Percentiles rank a stretch among this genome's conserved stretches.
Evolutionary conservation across 768 basidiomycete species (phyloP).

Genomic region (Mycena metata): DNA sequence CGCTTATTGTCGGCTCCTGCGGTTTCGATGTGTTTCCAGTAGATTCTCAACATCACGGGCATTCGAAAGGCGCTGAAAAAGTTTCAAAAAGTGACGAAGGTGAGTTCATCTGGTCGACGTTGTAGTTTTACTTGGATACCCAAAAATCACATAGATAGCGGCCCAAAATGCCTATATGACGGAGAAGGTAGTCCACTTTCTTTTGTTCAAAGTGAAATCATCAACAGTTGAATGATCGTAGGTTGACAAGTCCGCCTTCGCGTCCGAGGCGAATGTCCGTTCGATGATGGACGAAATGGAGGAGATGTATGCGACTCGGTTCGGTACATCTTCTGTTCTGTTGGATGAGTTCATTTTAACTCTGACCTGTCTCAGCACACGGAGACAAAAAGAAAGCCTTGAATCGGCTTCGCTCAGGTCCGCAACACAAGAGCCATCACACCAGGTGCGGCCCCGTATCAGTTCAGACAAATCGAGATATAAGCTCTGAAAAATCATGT

Average conservation of each 20-base stretch:
- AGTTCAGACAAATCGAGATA: too few species aligned
- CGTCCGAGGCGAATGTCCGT: conserved; percentile 70
- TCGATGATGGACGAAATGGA: conserved; percentile 84
- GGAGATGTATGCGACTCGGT: conserved; percentile 78
- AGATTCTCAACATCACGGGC: conserved; percentile 91
- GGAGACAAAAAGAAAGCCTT: conserved; percentile 88
- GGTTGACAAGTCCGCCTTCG: conserved; percentile 79
- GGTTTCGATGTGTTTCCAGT: not conserved
- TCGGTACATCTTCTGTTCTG: conserved; percentile 65
- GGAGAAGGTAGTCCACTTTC: conserved; percentile 65
- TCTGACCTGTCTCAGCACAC: conserved; percentile 48
- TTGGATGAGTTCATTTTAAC: not conserved
- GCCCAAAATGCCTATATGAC: conserved; percentile 84
- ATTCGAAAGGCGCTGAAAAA: conserved; percentile 91
- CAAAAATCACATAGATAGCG: conserved; percentile 62
- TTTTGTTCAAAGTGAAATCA: not conserved
- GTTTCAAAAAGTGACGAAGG: conserved; percentile 84
- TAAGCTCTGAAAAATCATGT: too few species aligned
- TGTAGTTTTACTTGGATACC: not conserved
- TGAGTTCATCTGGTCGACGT: conserved; percentile 42
- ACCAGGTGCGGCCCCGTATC: conserved; percentile 47
- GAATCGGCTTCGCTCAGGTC: conserved; percentile 69
- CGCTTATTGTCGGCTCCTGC: not conserved
- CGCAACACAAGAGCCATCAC: conserved; percentile 70
- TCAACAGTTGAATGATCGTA: conserved; percentile 43